Evolutionary conservation across 768 basidiomycete genomes (phyloP), one percentile per base, ranked within the genome.

Genomic region (Mycena alexandri): DNA sequence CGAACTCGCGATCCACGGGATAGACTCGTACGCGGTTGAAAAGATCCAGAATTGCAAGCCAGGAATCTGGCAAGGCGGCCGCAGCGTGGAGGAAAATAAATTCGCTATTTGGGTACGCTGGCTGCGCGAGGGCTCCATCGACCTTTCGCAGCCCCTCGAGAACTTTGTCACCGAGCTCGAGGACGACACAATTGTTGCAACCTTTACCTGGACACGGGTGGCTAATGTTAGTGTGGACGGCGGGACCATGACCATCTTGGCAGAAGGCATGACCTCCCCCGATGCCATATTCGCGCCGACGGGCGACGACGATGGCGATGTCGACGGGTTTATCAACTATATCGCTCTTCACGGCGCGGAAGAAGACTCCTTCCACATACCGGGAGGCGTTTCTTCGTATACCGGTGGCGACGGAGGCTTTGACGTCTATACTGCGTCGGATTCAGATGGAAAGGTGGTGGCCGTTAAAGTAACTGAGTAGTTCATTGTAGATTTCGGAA

Each of bases 21-120:
- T 64, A n/a, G 41, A 56, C 9, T 51, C 63, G 24, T 4, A 19
- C 25, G 29, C n/a, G 22, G 33, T 64, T 12, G 54, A 64, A 36
- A 41, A 51, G 8, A 51, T 64, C 48, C 36, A 57, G 17, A 51
- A 57, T 34, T 64, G 63, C 48, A 57, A 51, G 46, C 24, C 63
- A 12, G 63, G 63, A 38, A 64, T 64, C 22, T 64, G 63, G 63
- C 55, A 64, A 46, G 63, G 63, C 46, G 63, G 54, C 19, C 62
- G 62, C 21, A 36, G 24, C 13, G 17, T 5, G 5, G 38, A 13
- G 16, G 34, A 36, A n/a, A 34, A 63, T 14, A 34, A n/a, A 21
- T 64, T 64, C 47, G 3, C 11, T n/a, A 64, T 64, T 24, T 64
- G 63, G 63, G 63, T 64, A 19, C 24, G 47, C 43, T 64, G 63